phyloP scores from a whole-genome alignment of 2,329 filamentous ascomycete species.

The Venturia aucupariae region DNA sequence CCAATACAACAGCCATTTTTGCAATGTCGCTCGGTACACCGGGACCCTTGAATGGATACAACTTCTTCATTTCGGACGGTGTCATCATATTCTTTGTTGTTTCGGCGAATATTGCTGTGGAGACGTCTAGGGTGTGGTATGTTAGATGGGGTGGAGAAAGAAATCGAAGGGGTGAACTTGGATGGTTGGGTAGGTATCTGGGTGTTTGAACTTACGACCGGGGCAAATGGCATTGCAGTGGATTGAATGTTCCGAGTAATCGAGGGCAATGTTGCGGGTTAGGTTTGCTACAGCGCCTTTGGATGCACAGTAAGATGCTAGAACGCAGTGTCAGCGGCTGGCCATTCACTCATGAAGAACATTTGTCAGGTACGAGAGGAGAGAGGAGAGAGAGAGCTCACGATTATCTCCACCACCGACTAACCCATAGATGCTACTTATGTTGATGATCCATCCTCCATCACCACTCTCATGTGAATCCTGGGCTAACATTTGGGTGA shows the following conservation, averaged over 20 bases:
- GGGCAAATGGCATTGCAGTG: slow-evolving; percentile 48
- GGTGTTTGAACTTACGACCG: slow-evolving; percentile 38
- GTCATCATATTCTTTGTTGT: not conserved
- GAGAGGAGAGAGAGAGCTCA: not conserved
- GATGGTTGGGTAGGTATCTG: too few species aligned
- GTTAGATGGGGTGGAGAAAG: not conserved
- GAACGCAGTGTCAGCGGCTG: not conserved
- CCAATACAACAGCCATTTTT: slow-evolving; percentile 15
- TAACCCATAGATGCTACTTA: slow-evolving; percentile 34
- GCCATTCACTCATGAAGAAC: too few species aligned
- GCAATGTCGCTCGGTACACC: slow-evolving; percentile 16
- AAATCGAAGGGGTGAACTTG: too few species aligned
- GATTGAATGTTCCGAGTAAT: slow-evolving; percentile 40
- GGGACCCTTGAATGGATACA: slow-evolving; percentile 16
- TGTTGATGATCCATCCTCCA: slow-evolving; percentile 43
- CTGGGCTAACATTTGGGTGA: slow-evolving; percentile 43
- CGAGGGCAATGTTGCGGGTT: slow-evolving; percentile 40
- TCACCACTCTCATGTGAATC: slow-evolving; percentile 30
- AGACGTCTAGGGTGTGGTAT: not conserved
- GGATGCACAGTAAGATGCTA: slow-evolving; percentile 7
- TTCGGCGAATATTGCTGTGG: not conserved
- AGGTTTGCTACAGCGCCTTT: slow-evolving; percentile 26
- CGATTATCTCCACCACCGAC: not conserved
- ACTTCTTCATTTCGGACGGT: not conserved
- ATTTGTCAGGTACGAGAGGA: too few species aligned